Evolutionary conservation across 768 basidiomycete species (phyloP), one percentile per base, ranked within the genome.

Genomic region (Phylloporus rhodoxanthus): DNA sequence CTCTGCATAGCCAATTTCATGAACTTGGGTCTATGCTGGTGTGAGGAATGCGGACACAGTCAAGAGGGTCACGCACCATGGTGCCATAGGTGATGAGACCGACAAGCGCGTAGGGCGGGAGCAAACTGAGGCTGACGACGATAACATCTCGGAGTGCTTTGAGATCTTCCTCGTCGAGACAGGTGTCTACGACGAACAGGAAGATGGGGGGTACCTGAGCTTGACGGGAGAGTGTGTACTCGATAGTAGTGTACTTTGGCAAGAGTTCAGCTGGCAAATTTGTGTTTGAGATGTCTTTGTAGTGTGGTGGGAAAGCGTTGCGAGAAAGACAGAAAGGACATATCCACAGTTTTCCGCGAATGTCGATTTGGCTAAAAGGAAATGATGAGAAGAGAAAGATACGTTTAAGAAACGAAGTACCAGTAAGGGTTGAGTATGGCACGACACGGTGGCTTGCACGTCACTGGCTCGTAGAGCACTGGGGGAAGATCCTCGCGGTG

Each of bases 201-300:
- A 99, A 98, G 69, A 98, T 81, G 45, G 96, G 95, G 4, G 95
- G 94, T 39, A 95, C 85, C 61, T 86, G 91, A 11, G 85, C 91
- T 1, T 91, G 85, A 53, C 95, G 82, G 21, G 87, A 77, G 41
- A 98, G 86, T n/a, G 95, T 98, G 74, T 99, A 99, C 72, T 99
- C 96, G 70, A 99, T 96, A 8, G 96, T 99, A 28, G 96, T 98
- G 76, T 97, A 98, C 71, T 96, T 94, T 63, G 95, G 93, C 33
- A 98, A 71, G 26, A 99, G 79, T 67, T 99, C 96, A 13, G 93
- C 87, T 43, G 96, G 96, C 17, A 98, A 80, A 70, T 98, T 98
- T 57, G 89, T 94, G 70, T 87, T 87, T 41, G 93, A 92, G 57
- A 99, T 95, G 66, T 98, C 95, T 72, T 96, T 95, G 78, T 99